Percentiles rank a stretch among this genome's conserved stretches.
These are phyloP conservation scores for rapeseed (Brassica napus) DNA, from an alignment of 345 rosid genomes.

Conservation along the genomic window DNA sequence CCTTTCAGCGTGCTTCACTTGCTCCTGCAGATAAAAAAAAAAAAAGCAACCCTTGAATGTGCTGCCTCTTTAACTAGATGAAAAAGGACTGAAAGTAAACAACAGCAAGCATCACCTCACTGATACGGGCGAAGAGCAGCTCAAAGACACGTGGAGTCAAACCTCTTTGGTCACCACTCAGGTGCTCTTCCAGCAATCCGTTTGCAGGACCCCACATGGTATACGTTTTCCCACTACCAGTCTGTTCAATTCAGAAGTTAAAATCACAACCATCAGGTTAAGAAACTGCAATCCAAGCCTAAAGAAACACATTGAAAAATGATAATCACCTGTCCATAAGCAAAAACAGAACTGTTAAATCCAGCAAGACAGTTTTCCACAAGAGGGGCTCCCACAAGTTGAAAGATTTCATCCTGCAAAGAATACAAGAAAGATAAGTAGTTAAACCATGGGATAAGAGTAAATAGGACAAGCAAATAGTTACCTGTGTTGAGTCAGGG, in stretches of 20 bases:
- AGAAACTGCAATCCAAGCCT: background rate
- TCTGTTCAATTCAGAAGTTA: background rate
- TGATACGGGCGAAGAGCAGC: conserved; percentile 64
- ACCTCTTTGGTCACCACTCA: conserved; percentile 69
- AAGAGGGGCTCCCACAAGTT: conserved; percentile 85
- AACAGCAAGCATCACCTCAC: conserved; percentile 55
- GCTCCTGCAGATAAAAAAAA: conserved; percentile 52
- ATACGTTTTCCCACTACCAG: conserved; percentile 79
- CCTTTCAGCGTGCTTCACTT: conserved; percentile 60
- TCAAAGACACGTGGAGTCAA: conserved; percentile 82
- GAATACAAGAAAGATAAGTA: background rate
- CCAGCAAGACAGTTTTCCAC: conserved; percentile 97
- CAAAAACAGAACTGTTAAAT: conserved; percentile 97
- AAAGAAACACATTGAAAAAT: background rate
- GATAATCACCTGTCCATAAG: conserved; percentile 84
- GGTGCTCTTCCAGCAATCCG: conserved; percentile 59
- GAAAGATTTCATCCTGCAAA: conserved; percentile 73
- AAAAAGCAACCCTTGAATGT: background rate
- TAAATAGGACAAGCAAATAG: background rate
- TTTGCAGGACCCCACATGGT: conserved; percentile 97
- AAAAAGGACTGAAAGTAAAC: background rate
- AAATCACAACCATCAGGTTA: background rate
- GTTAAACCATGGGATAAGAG: background rate
- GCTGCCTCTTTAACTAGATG: too few species aligned
- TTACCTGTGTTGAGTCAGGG: conserved; percentile 73